phyloP scores from a whole-genome alignment of 495 filamentous ascomycete species.

The Cercophora sp. region DNA sequence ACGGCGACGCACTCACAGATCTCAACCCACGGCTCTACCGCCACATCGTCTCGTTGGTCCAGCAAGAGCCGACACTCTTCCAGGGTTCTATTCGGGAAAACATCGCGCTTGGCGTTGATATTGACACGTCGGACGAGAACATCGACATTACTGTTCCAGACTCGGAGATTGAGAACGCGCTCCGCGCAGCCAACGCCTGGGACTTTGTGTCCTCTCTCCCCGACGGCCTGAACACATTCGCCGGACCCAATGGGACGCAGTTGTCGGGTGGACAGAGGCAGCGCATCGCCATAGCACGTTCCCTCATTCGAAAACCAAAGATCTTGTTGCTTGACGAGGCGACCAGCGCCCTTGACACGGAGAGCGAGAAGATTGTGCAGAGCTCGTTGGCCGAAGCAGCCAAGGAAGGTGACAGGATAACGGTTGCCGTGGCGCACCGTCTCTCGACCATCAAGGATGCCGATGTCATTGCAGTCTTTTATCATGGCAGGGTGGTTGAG shows the following conservation, averaged over 20 bases:
- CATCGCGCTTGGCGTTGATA: slow-evolving; percentile 45
- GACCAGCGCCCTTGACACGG: slow-evolving; percentile 63
- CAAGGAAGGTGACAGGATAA: slow-evolving; percentile 47
- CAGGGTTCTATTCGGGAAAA: slow-evolving; percentile 52
- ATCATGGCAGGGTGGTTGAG: slow-evolving; percentile 40
- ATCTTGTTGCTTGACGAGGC: slow-evolving; percentile 71
- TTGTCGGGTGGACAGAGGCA: slow-evolving; percentile 72
- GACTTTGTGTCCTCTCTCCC: slow-evolving; percentile 56
- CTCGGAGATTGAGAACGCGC: slow-evolving; percentile 42
- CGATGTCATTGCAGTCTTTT: slow-evolving; percentile 44
- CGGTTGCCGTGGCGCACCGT: slow-evolving; percentile 64
- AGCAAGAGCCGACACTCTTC: slow-evolving; percentile 39
- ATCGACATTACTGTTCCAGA: background rate
- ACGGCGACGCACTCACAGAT: slow-evolving; percentile 37
- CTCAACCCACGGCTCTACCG: slow-evolving; percentile 42
- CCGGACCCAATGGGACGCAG: slow-evolving; percentile 52
- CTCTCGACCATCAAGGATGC: slow-evolving; percentile 45
- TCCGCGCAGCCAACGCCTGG: slow-evolving; percentile 51
- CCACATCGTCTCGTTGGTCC: slow-evolving; percentile 21
- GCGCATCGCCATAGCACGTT: slow-evolving; percentile 66
- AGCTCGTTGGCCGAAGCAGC: slow-evolving; percentile 55
- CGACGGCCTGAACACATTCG: slow-evolving; percentile 48
- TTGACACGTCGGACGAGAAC: slow-evolving; percentile 34
- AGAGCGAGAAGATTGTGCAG: slow-evolving; percentile 64
- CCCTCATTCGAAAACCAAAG: slow-evolving; percentile 61